Base-by-base conservation (phyloP, 441 rosid species). In the Gossypium davidsonii region DNA sequence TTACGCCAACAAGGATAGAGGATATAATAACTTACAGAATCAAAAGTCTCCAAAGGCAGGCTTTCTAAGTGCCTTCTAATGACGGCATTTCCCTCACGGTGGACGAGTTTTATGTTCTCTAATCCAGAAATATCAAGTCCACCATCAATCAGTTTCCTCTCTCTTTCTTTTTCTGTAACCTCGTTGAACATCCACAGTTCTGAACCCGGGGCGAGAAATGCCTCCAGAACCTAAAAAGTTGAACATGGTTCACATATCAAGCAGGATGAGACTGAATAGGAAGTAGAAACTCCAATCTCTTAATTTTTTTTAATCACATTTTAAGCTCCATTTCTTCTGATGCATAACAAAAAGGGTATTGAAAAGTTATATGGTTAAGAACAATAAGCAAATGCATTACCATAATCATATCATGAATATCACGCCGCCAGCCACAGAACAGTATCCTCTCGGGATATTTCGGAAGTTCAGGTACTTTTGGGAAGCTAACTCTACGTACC, bases 381-480 rank as follows among this genome's bases (percentile, higher is more conserved):
- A 14, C 59, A 21, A 53, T 10, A 14, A 20, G 14, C 49, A 51
- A 26, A 12, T 17, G 53, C 18, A 26, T 76, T 87, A 91, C 98
- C 94, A 76, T 82, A 72, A 93, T 93, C 98, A 93, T 93, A 84
- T 93, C 98, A 84, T 91, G 86, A 77, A 93, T 90, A 86, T 91
- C 97, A 57, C 98, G 94, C 18, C 97, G 93, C 98, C 98, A 93
- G 44, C 98, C 98, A 78, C 97, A 91, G 72, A 93, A 88, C 23
- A 93, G 79, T 78, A 93, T 90, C 86, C 78, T 91, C 87, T 93
- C 96, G 3, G 98, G 96, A 85, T 87, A 87, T 77, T 93, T 91
- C 56, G 97, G 97, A 75, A 85, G 97, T 70, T 93, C 96, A 65
- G 79, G 73, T 61, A 76, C 79, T 68, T 83, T 90, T 3, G 92